These are phyloP conservation scores for Tephrocybe sp. DNA, from an alignment of 768 basidiomycete species.

Conservation along the genomic window DNA sequence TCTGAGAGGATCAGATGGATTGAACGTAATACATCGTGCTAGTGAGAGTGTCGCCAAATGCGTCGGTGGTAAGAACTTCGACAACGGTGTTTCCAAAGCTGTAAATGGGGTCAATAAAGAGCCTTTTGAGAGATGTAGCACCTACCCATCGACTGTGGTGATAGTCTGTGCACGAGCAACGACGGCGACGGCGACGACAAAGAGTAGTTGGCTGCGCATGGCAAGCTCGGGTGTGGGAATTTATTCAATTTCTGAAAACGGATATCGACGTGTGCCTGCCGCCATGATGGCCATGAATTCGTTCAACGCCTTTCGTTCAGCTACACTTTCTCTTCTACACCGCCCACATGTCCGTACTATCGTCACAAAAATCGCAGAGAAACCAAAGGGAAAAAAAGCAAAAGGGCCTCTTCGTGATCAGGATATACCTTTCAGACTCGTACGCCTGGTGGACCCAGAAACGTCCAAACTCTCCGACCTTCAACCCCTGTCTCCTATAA, in stretches of 20 bases:
- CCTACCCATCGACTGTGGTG: slow-evolving; percentile 51
- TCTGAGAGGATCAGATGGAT: neutral
- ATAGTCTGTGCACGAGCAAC: slow-evolving; percentile 43
- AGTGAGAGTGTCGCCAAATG: slow-evolving; percentile 12
- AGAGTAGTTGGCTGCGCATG: slow-evolving; percentile 18
- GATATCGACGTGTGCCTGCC: slow-evolving; percentile 13
- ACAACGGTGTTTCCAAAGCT: slow-evolving; percentile 53
- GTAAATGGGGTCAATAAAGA: slow-evolving; percentile 3
- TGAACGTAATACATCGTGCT: slow-evolving; percentile 18
- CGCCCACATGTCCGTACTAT: slow-evolving; percentile 5
- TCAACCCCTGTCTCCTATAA: slow-evolving; percentile 38
- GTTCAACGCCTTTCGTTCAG: slow-evolving; percentile 30
- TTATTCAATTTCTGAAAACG: neutral
- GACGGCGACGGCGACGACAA: slow-evolving; percentile 19
- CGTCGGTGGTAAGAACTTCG: slow-evolving; percentile 29
- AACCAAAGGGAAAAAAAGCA: too few species aligned
- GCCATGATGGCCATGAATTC: slow-evolving; percentile 25
- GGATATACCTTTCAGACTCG: too few species aligned
- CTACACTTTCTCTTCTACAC: slow-evolving; percentile 20
- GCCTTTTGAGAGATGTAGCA: neutral
- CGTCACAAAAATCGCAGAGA: neutral
- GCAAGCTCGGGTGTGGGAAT: slow-evolving; percentile 12
- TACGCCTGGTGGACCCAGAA: slow-evolving; percentile 49
- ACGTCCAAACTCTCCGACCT: slow-evolving; percentile 38
- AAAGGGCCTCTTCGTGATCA: neutral